Evolutionary conservation across 2,329 filamentous ascomycete species (phyloP).

Genomic region (Acrocalymma vagum): DNA sequence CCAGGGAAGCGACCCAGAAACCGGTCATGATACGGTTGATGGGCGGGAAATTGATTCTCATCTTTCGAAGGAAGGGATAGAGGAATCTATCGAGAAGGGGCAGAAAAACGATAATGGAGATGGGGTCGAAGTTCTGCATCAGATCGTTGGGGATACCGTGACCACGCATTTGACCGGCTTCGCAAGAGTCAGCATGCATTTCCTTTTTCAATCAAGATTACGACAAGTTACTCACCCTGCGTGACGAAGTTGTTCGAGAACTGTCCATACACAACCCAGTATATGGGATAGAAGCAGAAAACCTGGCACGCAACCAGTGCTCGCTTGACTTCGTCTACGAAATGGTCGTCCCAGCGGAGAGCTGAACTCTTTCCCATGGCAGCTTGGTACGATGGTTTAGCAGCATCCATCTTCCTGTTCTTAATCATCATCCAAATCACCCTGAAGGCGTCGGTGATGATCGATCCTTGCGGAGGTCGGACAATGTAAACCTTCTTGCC

Average conservation of each 20-base stretch:
- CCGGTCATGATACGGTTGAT: constrained; percentile 64
- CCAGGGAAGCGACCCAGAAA: constrained; percentile 60
- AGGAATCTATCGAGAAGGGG: constrained; percentile 53
- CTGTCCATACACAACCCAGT: constrained; percentile 55
- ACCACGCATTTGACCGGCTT: constrained; percentile 52
- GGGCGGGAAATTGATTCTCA: constrained; percentile 54
- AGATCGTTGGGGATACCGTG: constrained; percentile 58
- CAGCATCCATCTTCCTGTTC: constrained; percentile 64
- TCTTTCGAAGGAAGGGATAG: constrained; percentile 53
- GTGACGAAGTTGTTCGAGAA: constrained; percentile 57
- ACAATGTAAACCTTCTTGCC: constrained; percentile 49
- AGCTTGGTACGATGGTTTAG: constrained; percentile 72
- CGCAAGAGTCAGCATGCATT: no score
- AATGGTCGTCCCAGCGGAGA: constrained; percentile 72
- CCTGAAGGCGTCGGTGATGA: constrained; percentile 61
- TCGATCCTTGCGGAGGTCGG: constrained; percentile 47
- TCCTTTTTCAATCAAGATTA: no score
- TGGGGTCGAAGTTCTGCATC: constrained; percentile 59
- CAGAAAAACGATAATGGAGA: constrained; percentile 57
- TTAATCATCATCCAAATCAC: constrained; percentile 66
- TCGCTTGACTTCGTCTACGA: constrained; percentile 77
- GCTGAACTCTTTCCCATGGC: constrained; percentile 57
- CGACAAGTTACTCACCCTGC: no score
- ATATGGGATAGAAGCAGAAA: constrained; percentile 61
- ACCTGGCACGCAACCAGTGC: constrained; percentile 73